These are phyloP conservation scores for Fusarium musae DNA, from an alignment of 2,329 filamentous ascomycete species.

Conservation along the genomic window DNA sequence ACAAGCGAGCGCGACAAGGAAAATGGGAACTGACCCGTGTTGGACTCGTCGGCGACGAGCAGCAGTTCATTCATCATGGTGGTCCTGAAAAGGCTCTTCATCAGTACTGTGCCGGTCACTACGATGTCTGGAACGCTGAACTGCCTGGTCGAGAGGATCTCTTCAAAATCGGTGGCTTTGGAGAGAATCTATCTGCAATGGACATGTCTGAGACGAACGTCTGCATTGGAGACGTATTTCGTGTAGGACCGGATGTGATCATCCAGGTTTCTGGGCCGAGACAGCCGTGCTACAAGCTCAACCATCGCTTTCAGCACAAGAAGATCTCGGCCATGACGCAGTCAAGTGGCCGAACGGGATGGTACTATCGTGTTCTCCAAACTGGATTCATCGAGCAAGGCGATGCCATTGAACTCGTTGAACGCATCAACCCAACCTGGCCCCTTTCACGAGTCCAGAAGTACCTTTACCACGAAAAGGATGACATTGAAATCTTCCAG, in stretches of 20 bases:
- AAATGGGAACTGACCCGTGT: conserved; percentile 14
- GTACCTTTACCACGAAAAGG: conserved; percentile 26
- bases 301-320: conserved; percentile 35
- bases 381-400: conserved; percentile 12
- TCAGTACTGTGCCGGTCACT: conserved; percentile 31
- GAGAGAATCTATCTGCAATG: conserved; percentile 28
- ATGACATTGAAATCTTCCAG: neutral
- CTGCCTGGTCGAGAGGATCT: conserved; percentile 18
- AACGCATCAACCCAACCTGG: conserved; percentile 24
- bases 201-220: conserved; percentile 31
- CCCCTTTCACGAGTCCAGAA: conserved; percentile 16
- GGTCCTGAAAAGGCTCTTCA: conserved; percentile 32
- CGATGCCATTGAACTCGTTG: conserved; percentile 4
- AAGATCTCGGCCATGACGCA: conserved; percentile 21
- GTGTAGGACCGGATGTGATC: conserved; percentile 16
- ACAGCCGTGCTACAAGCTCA: conserved; percentile 37
- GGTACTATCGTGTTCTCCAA: conserved; percentile 32
- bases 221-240: conserved; percentile 31
- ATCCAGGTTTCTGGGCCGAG: conserved; percentile 31
- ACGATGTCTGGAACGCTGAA: conserved; percentile 28
- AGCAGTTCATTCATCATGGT: conserved; percentile 26
- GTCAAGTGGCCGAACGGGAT: conserved; percentile 26
- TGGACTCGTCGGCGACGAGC: conserved; percentile 32
- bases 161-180: conserved; percentile 30
- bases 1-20: conserved; percentile 26